Evolutionary conservation across 2,329 filamentous ascomycete species (phyloP).

Genomic region (Neofusicoccum kwambonambiense): DNA sequence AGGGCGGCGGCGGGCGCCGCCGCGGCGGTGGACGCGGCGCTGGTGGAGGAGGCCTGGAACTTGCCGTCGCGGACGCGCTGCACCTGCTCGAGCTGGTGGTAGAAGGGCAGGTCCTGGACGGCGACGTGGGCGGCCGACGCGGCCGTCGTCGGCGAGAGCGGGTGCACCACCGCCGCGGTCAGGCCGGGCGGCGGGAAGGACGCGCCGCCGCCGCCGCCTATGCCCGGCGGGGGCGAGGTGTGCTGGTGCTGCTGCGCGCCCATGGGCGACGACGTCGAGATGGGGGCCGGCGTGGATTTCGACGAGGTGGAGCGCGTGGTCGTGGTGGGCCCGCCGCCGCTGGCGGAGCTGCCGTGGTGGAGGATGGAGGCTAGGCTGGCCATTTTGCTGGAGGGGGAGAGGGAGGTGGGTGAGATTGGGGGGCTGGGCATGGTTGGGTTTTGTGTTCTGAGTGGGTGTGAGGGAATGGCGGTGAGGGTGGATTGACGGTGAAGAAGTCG

Average conservation of each 20-base stretch:
- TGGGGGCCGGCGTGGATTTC: background rate
- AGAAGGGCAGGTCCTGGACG: slow-evolving; percentile 9
- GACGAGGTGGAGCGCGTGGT: background rate
- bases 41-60: background rate
- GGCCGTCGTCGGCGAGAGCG: slow-evolving; percentile 1
- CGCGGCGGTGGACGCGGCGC: too few species aligned
- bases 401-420: slow-evolving; percentile 14
- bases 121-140: background rate
- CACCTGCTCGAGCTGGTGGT: slow-evolving; percentile 12
- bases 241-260: background rate
- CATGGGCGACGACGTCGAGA: background rate
- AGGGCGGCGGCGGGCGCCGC: too few species aligned
- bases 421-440: slow-evolving; percentile 3
- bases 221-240: background rate
- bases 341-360: background rate
- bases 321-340: background rate
- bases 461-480: background rate
- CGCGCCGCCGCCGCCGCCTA: background rate
- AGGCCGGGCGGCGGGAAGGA: background rate
- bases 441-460: background rate
- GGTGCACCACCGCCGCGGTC: background rate
- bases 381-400: slow-evolving; percentile 4
- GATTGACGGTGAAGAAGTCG: background rate
- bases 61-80: slow-evolving; percentile 13
- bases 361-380: slow-evolving; percentile 6